A percentile compares a stretch with the other conserved stretches of the same genome.
These are phyloP conservation scores for Lizonia empirigonia DNA, from an alignment of 2,329 filamentous ascomycete genomes.

Conservation along the genomic window DNA sequence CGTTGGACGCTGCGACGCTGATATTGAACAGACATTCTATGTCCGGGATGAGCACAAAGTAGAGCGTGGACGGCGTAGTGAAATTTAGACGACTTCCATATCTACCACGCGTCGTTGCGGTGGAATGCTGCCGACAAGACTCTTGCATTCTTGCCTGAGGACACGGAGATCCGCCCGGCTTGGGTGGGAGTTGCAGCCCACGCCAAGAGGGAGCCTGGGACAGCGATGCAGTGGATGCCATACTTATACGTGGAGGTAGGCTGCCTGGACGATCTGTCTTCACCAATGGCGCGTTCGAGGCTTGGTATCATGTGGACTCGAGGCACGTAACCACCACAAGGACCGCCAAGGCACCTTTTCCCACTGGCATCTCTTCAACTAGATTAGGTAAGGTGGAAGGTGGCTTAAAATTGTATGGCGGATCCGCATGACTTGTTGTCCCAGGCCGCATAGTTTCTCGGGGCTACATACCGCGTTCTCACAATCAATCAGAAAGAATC, in stretches of 20 bases:
- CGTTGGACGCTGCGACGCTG: conserved; percentile 14
- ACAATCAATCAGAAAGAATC: neutral
- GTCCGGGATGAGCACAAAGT: neutral
- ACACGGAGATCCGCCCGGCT: conserved; percentile 1
- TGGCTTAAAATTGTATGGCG: neutral
- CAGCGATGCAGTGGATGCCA: neutral
- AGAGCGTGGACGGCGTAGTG: neutral
- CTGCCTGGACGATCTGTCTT: neutral
- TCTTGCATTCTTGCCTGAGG: neutral
- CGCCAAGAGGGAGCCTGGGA: neutral
- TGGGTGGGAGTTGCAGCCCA: neutral
- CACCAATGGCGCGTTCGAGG: neutral
- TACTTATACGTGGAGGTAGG: neutral
- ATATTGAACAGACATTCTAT: conserved; percentile 9
- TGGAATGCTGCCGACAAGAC: neutral
- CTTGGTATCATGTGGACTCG: neutral
- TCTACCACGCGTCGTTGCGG: neutral
- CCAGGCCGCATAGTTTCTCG: conserved; percentile 6
- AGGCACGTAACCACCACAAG: neutral
- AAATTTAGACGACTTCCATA: neutral
- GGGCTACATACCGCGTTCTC: neutral
- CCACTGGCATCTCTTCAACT: neutral
- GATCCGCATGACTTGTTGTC: neutral
- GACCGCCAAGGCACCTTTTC: neutral
- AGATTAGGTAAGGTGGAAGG: neutral